Base-by-base conservation (phyloP, 345 rosid species). In the Populus nigra region DNA sequence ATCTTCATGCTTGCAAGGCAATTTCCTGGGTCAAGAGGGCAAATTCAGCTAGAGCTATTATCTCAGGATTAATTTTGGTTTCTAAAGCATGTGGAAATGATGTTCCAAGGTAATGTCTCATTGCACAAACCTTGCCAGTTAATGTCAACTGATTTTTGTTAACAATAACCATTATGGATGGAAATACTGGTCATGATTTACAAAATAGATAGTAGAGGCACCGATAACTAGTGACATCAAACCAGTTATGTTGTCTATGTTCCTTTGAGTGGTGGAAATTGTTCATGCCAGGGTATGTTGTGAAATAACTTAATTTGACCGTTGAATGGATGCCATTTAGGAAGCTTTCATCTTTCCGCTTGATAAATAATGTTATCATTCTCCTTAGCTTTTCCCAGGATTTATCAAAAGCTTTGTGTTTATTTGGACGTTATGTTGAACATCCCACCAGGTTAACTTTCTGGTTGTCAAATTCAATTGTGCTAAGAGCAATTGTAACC, bases 11-110 rank as follows among this genome's bases (percentile, higher is more conserved):
- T 79, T 91, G 91, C 80, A 92, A 85, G 81, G 83, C 86, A 78
- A 81, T 68, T 53, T 79, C 86, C 75, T 86, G 63, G 38, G 75
- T 88, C 78, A 87, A 86, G 89, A 81, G 87, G 78, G 96, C 87
- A 61, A 83, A 81, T 73, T 91, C 94, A 53, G 94, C 98, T 8
- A 90, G 91, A 83, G 90, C 97, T 75, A 84, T 86, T 13, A 78
- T 93, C 79, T 93, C 98, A 53, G 99, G 99, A 83, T 82, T 95
- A 82, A 81, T 91, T 67, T 84, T 93, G 89, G 96, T 93, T 74
- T 89, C 97, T 57, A 92, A 92, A 88, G 97, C 99, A 55, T 95
- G 99, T 69, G 98, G 98, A 74, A 93, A 91, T 80, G 97, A 95
- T 83, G 97, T 92, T 68, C 92, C 98, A 10, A 91, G 99, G 99